Percentiles rank a stretch among this genome's conserved stretches.
Evolutionary conservation across 306 rosid genomes (phyloP).

Genomic region (Coriaria nepalensis): DNA sequence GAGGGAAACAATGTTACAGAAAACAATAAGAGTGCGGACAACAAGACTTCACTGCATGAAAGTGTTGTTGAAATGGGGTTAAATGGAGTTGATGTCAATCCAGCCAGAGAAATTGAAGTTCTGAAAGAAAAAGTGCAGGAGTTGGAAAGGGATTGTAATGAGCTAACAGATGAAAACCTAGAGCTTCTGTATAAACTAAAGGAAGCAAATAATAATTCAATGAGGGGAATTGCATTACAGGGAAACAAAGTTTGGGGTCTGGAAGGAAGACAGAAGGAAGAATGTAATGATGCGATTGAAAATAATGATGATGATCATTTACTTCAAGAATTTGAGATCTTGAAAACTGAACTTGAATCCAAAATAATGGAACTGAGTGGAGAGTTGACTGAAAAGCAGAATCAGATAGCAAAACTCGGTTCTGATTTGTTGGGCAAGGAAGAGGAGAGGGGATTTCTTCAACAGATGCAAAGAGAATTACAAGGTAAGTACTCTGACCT

Average conservation of each 20-base stretch:
- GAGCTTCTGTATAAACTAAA: conserved; percentile 78
- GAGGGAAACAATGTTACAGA: conserved; percentile 39
- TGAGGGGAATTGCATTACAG: conserved; percentile 17
- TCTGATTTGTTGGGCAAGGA: conserved; percentile 18
- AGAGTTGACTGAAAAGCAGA: conserved; percentile 20
- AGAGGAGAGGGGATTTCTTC: conserved; percentile 18
- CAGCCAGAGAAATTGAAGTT: conserved; percentile 40
- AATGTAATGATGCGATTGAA: conserved; percentile 14
- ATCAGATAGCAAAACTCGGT: conserved; percentile 18
- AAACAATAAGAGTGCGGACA: conserved; percentile 21
- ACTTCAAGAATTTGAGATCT: conserved; percentile 15
- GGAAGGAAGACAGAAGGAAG: conserved; percentile 24
- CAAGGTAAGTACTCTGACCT: conserved; percentile 22
- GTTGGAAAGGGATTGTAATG: conserved; percentile 85
- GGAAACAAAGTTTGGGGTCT: conserved; percentile 19
- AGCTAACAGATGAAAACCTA: conserved; percentile 88
- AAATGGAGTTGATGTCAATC: conserved; percentile 32
- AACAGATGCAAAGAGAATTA: conserved; percentile 17
- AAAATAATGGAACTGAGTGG: conserved; percentile 19
- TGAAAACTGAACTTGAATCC: conserved; percentile 19
- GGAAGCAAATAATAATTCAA: conserved; percentile 39
- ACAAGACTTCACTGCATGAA: conserved; percentile 23
- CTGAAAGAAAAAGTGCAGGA: conserved; percentile 72
- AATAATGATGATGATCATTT: conserved; percentile 11
- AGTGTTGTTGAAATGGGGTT: conserved; percentile 17